Base-by-base conservation (phyloP, 129 eudicot species). In the Heracleum sosnowskyi region DNA sequence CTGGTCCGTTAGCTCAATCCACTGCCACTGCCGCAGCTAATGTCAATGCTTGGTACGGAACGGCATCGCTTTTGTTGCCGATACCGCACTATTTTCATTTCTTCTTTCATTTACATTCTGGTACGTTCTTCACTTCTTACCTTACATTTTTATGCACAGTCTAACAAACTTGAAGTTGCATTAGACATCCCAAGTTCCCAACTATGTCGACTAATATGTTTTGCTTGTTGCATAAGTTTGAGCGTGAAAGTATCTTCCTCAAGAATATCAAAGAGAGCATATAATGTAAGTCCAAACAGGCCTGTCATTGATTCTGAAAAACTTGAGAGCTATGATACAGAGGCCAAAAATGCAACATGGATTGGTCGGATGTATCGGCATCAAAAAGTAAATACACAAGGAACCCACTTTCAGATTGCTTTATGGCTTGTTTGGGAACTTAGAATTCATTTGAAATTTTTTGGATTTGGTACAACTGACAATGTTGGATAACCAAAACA, bases 11-110 rank as follows among this genome's bases (percentile, higher is more conserved):
- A 76, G 87, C 90, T 16, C 97, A 84, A 47, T 89, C 97, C 26
- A 91, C 95, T 29, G 97, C 95, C 0, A 55, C 82, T 5, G 92
- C 97, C 2, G 96, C 97, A 7, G 86, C 81, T 74, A 92, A 86
- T 41, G 91, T 92, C 11, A 90, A 92, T 42, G 87, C 83, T 2
- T 92, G 96, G 97, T 40, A 87, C 5, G 97, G 97, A 28, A 62
- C 85, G 46, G 83, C 89, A 42, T 74, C 83, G 29, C 91, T 92
- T 68, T 79, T 87, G 77, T 96, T 93, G 11, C 72, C 89, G 93
- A 35, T 90, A 83, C 76, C 86, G 85, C 9, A 92, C 83, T 44
- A 88, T 92, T 40, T 66, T 85, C 40, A 26, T 79, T 11, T 85
- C 97, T 76, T 92, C 97, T 46, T 35, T 90, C 33, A 82, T 92